These are phyloP conservation scores for Thelephora ganbajun DNA, from an alignment of 768 basidiomycete genomes.

Conservation along the genomic window DNA sequence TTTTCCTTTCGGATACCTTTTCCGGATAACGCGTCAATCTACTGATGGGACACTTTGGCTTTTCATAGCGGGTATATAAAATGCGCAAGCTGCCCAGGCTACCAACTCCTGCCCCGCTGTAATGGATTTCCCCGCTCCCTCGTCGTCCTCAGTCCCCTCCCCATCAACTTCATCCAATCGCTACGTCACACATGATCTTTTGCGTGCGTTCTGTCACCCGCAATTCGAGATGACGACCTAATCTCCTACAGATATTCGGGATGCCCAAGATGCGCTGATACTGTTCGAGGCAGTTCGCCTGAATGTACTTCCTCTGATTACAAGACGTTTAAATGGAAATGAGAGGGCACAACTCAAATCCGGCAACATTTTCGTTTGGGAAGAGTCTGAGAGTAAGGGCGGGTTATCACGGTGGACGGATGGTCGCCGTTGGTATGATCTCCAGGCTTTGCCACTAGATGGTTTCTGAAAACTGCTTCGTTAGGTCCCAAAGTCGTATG, in stretches of 20 bases:
- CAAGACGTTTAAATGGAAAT: conserved; percentile 49
- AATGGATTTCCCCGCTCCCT: too few species aligned
- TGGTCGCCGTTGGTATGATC: conserved; percentile 54
- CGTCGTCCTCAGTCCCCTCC: too few species aligned
- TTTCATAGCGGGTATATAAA: too few species aligned
- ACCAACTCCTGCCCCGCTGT: too few species aligned
- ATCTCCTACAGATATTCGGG: conserved; percentile 44
- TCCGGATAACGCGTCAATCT: too few species aligned
- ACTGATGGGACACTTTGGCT: too few species aligned
- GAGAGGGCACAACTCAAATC: conserved; percentile 59
- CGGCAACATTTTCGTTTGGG: conserved; percentile 78
- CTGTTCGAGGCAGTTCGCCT: conserved; percentile 66
- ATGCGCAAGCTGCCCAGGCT: too few species aligned
- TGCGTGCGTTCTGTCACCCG: conserved; percentile 11
- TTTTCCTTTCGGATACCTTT: too few species aligned
- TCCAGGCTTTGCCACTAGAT: conserved; percentile 1
- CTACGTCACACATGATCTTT: conserved; percentile 15
- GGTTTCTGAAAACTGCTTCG: neutral
- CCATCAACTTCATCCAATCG: neutral
- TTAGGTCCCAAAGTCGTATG: conserved; percentile 78
- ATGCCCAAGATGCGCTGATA: conserved; percentile 67
- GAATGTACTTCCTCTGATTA: conserved; percentile 56
- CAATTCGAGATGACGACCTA: neutral
- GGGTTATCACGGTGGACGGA: conserved; percentile 67
- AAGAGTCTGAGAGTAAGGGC: conserved; percentile 60